Conservation (phyloP, 192 early-diverging fungal species). For the Lunasporangiospora selenospora region DNA sequence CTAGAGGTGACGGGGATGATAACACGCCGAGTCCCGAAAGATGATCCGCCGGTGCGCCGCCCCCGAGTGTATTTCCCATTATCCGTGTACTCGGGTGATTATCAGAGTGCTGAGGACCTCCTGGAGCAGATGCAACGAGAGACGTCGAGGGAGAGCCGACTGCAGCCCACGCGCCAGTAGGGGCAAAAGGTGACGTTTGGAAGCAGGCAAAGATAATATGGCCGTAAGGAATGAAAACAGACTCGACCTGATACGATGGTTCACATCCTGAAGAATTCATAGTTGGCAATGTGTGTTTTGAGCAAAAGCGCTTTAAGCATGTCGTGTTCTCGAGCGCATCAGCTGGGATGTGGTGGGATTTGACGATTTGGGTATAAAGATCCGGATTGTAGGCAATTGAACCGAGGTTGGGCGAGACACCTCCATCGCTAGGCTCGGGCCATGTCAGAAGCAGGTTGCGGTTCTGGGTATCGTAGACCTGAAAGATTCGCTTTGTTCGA, state of each 20-base stretch:
- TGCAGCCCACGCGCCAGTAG: constrained; percentile 10
- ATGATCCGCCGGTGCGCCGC: constrained; percentile 4
- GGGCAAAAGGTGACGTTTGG: constrained; percentile 34
- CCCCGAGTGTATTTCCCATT: no score
- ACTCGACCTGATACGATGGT: constrained; percentile 46
- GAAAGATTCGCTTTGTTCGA: constrained; percentile 50
- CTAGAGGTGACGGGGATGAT: constrained; percentile 11
- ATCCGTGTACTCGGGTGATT: no score
- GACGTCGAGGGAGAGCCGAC: constrained; percentile 8
- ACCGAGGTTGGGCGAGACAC: constrained; percentile 9
- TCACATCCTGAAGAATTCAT: constrained; percentile 12
- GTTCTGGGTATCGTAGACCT: constrained; percentile 45
- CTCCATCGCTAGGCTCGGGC: constrained; percentile 50
- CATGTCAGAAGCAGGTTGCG: constrained; percentile 46
- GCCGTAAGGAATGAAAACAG: constrained; percentile 52
- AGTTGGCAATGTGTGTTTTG: constrained; percentile 39
- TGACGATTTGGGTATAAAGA: constrained; percentile 49
- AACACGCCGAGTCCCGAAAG: constrained; percentile 20
- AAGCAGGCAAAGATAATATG: constrained; percentile 54
- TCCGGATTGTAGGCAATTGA: constrained; percentile 44
- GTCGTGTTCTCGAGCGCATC: constrained; percentile 47
- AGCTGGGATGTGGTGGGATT: constrained; percentile 42
- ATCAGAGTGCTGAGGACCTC: background rate
- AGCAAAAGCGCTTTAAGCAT: constrained; percentile 45
- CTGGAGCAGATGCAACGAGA: background rate